Base-by-base conservation (phyloP, 805 yeast species). In the Myxozyma kluyveri region DNA sequence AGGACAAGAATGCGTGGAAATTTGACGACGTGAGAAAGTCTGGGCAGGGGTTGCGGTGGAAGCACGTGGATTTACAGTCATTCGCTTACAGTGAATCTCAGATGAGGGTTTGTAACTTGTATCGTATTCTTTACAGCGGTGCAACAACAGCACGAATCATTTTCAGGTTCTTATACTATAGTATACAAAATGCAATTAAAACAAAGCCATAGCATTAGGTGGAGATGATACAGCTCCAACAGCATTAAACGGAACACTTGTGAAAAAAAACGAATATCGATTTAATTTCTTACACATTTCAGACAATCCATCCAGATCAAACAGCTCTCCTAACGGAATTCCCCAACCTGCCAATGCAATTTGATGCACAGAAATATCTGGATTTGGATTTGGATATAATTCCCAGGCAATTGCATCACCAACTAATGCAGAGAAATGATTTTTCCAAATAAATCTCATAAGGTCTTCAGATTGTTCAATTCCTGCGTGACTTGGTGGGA, bases 121-220 rank as follows among this genome's bases (percentile, higher is more conserved):
- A 14, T 22, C n/a, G 39, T 36, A 6, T 36, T 9, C n/a, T 6
- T 6, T 36, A 14, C 39, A 14, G 39, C 6, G n/a, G n/a, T 7
- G 6, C 39, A 36, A 36, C 39, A 10, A 31, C 14, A 31, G 35
- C 35, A 12, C 35, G 35, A 31, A 31, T 14, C 14, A 31, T 14
- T 10, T 10, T 12, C 14, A 14, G 35, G 14, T 31, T 14, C 14
- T 31, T 31, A 12, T 10, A 12, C 35, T 31, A 10, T 10, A 31
- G 10, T 31, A 12, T n/a, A 12, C 39, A 17, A 19, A 5, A n/a
- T 4, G 14, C 4, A 6, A 38, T 17, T 42, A 50, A 32, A 63
- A 59, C 37, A 63, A 61, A 7, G 76, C 80, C 17, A 76, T 77
- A 1, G 81, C 79, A 59, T 78, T 75, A 1, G 71, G 68, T 1